phyloP scores from a whole-genome alignment of 2,329 filamentous ascomycete genomes.

The Blastomyces parvus region DNA sequence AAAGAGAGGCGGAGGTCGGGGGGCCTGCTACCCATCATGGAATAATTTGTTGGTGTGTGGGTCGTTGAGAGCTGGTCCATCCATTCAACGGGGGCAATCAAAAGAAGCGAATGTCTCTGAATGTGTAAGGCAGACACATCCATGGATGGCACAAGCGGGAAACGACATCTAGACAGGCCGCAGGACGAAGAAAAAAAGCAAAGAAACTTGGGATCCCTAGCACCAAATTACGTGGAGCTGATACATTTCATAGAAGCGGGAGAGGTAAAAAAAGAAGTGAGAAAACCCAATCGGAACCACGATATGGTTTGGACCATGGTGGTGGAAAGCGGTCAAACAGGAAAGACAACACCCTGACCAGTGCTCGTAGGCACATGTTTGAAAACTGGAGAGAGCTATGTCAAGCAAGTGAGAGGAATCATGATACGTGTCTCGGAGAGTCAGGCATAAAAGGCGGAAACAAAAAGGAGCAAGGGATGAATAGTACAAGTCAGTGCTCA shows the following conservation, averaged over 20 bases:
- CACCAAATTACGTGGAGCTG: not conserved
- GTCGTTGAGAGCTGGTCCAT: not conserved
- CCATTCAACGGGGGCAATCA: not conserved
- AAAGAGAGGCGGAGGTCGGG: not conserved
- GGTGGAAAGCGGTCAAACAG: not conserved
- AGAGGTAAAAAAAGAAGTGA: not conserved
- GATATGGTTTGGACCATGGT: not conserved
- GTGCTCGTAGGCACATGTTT: not conserved
- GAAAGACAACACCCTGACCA: not conserved
- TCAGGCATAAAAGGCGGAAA: constrained; percentile 6
- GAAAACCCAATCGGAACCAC: not conserved
- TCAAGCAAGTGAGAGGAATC: constrained; percentile 1
- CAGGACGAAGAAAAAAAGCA: not conserved
- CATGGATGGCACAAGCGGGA: not conserved
- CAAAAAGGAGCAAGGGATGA: constrained; percentile 6
- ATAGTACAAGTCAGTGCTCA: constrained; percentile 10
- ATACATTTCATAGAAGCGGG: not conserved
- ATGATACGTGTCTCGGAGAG: constrained; percentile 6
- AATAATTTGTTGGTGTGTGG: not conserved
- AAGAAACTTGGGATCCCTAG: not conserved
- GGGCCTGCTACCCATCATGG: not conserved
- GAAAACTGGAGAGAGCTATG: constrained; percentile 6
- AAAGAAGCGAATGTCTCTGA: not conserved
- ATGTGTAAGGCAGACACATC: not conserved
- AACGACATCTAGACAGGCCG: not conserved